Percentiles rank a stretch among this genome's conserved stretches.
Conservation (phyloP, 305 asterid species). For the Fraxinus floribunda region DNA sequence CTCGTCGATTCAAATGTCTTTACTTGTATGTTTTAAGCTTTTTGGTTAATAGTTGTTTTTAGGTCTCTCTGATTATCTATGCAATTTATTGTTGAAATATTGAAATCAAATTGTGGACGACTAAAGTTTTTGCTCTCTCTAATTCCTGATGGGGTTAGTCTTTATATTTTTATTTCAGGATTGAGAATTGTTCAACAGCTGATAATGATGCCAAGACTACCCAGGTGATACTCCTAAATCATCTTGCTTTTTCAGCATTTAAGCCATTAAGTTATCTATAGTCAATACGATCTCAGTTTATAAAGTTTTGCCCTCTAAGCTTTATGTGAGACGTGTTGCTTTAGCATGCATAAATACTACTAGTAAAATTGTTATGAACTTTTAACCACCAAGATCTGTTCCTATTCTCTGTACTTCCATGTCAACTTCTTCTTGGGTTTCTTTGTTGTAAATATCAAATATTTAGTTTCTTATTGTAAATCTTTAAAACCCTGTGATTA, state of each 20-base stretch:
- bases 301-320: neutral
- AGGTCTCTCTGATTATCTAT: neutral
- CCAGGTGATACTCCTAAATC: slow-evolving; percentile 56
- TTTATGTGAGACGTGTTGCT: neutral
- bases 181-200: slow-evolving; percentile 35
- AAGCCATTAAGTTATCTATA: neutral
- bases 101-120: neutral
- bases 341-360: neutral
- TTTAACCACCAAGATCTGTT: neutral
- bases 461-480: neutral
- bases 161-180: slow-evolving; percentile 43
- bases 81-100: neutral
- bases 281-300: neutral
- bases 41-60: neutral
- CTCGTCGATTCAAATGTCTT: neutral
- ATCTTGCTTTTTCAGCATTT: slow-evolving; percentile 4
- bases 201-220: slow-evolving; percentile 47
- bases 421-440: neutral
- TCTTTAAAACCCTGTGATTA: neutral
- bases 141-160: slow-evolving; percentile 15
- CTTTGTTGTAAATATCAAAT: neutral
- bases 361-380: neutral
- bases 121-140: slow-evolving; percentile 13
- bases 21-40: neutral
- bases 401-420: neutral